Evolutionary conservation across 768 basidiomycete species (phyloP).

Genomic region (Scleroderma citrinum): DNA sequence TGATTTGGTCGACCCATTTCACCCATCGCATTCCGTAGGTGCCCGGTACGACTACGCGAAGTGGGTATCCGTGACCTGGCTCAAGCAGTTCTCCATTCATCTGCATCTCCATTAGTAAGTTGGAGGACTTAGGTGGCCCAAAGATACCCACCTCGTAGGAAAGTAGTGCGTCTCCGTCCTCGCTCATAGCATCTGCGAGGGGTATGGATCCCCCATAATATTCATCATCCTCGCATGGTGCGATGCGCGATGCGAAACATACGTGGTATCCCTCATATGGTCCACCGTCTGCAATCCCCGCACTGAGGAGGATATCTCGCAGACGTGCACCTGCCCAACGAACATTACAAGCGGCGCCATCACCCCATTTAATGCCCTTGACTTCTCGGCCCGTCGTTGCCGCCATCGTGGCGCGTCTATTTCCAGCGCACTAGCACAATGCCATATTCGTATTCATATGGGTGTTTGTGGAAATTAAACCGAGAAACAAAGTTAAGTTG

Average conservation of each 20-base stretch:
- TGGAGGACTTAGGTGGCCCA: not conserved
- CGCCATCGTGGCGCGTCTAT: conserved; percentile 60
- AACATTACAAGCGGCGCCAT: conserved; percentile 67
- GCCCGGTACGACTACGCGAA: conserved; percentile 66
- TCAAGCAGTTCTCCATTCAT: conserved; percentile 60
- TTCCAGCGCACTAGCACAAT: conserved; percentile 73
- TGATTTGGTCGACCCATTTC: conserved; percentile 66
- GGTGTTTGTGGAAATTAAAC: no score
- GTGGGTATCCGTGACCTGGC: conserved; percentile 58
- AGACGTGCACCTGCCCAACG: conserved; percentile 59
- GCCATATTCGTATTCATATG: no score
- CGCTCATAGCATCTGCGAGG: conserved; percentile 41
- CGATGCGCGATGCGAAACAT: conserved; percentile 56
- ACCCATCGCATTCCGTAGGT: conserved; percentile 68
- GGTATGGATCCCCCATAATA: conserved; percentile 64
- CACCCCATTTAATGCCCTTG: conserved; percentile 56
- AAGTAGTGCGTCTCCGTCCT: conserved; percentile 48
- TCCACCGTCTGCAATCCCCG: conserved; percentile 29
- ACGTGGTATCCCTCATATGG: conserved; percentile 38
- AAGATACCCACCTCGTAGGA: conserved; percentile 65
- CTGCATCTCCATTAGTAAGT: conserved; percentile 23
- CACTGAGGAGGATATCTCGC: conserved; percentile 46
- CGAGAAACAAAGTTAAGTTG: no score
- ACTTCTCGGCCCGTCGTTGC: conserved; percentile 41
- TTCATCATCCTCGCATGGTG: conserved; percentile 53